Evolutionary conservation across 345 rosid genomes (phyloP).

Genomic region (Trapa incisa): DNA sequence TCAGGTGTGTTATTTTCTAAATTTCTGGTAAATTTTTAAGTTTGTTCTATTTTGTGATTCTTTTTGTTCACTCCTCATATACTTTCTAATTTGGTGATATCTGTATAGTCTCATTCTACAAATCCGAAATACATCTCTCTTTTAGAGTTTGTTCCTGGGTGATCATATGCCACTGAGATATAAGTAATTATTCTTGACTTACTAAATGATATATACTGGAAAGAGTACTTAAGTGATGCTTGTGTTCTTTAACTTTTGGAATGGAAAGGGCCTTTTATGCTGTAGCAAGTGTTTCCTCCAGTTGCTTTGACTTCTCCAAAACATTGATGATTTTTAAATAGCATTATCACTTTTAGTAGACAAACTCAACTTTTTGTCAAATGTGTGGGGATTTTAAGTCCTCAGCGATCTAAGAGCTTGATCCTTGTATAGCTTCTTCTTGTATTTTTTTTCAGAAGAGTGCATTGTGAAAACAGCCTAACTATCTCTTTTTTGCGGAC

Average conservation of each 20-base stretch:
- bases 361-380: no score
- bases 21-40: not conserved
- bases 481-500: not conserved
- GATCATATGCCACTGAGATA: no score
- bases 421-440: no score
- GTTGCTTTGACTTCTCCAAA: conserved; percentile 1
- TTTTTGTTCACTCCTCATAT: not conserved
- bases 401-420: no score
- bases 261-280: not conserved
- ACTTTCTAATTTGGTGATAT: not conserved
- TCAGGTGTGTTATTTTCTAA: conserved; percentile 33
- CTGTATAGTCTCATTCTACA: not conserved
- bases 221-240: not conserved
- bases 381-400: no score
- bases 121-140: not conserved
- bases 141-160: no score
- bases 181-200: no score
- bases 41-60: not conserved
- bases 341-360: no score
- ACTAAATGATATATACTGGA: not conserved
- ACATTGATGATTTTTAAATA: not conserved
- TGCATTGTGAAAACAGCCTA: not conserved
- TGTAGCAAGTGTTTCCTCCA: not conserved
- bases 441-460: no score
- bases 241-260: no score